These are phyloP conservation scores for Diplodia mutila DNA, from an alignment of 2,329 filamentous ascomycete genomes.

Conservation along the genomic window DNA sequence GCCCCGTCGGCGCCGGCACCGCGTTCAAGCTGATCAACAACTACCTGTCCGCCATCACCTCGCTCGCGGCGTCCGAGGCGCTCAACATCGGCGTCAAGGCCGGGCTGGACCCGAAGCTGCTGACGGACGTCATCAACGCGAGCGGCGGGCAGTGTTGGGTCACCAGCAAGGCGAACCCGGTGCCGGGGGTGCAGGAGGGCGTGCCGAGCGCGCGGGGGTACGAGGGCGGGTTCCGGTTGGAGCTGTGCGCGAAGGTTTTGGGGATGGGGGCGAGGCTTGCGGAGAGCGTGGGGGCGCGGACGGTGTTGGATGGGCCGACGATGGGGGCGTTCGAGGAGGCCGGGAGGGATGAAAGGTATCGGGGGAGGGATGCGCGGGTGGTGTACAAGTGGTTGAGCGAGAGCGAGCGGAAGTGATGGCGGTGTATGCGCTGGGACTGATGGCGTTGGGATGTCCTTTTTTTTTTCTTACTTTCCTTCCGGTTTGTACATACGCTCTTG, in stretches of 20 bases:
- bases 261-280: slow-evolving; percentile 59
- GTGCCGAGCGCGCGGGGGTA: slow-evolving; percentile 77
- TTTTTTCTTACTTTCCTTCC: no score
- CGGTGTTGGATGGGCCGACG: slow-evolving; percentile 55
- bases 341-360: slow-evolving; percentile 56
- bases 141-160: slow-evolving; percentile 95
- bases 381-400: slow-evolving; percentile 61
- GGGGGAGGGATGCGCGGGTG: slow-evolving; percentile 60
- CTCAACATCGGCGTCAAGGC: slow-evolving; percentile 68
- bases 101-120: slow-evolving; percentile 65
- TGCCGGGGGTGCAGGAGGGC: slow-evolving; percentile 77
- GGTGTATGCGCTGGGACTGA: no score
- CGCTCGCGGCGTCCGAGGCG: slow-evolving; percentile 71
- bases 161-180: slow-evolving; percentile 92
- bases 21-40: slow-evolving; percentile 97
- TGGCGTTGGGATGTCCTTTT: no score
- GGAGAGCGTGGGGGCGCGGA: slow-evolving; percentile 53
- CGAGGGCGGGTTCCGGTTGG: slow-evolving; percentile 57
- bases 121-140: slow-evolving; percentile 87
- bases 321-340: slow-evolving; percentile 58
- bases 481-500: no score
- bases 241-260: slow-evolving; percentile 65
- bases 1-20: slow-evolving; percentile 79
- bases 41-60: slow-evolving; percentile 91
- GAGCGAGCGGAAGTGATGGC: slow-evolving; percentile 54